phyloP scores from a whole-genome alignment of 1,139 yeast genomes.

The Geotrichum klebahnii region DNA sequence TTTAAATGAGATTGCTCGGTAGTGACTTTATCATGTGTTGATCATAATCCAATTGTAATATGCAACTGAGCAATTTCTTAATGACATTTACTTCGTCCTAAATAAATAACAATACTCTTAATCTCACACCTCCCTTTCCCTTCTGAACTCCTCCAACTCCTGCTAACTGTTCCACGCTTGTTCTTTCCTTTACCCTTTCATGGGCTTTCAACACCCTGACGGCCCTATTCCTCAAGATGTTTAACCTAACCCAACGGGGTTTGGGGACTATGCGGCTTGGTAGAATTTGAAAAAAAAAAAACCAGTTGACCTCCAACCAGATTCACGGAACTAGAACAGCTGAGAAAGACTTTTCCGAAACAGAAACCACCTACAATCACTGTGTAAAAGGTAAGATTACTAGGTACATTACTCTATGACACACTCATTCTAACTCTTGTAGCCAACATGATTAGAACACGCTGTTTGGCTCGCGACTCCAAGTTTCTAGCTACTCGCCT shows the following conservation, averaged over 20 bases:
- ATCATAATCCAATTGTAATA: neutral
- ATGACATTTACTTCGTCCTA: too few relatives aligned
- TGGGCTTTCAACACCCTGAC: too few relatives aligned
- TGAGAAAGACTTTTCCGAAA: neutral
- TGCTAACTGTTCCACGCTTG: neutral
- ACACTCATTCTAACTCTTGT: neutral
- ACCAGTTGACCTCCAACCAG: conserved; percentile 17
- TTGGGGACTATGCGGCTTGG: conserved; percentile 13
- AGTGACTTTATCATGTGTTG: too few relatives aligned
- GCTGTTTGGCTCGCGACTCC: conserved; percentile 10
- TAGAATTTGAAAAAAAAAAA: conserved; percentile 3
- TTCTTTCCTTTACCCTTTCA: neutral
- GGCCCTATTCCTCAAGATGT: too few relatives aligned
- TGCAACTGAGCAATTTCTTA: neutral
- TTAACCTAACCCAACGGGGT: conserved; percentile 8
- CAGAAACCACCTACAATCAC: neutral
- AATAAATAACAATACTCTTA: too few relatives aligned
- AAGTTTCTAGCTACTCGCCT: conserved; percentile 3
- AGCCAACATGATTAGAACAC: conserved; percentile 14
- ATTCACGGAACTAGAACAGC: conserved; percentile 15
- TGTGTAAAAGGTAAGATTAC: neutral
- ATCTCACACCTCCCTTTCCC: too few relatives aligned
- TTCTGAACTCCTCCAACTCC: neutral
- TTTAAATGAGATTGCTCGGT: too few relatives aligned
- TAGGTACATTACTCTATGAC: neutral